Conservation (phyloP, 148 eudicot genomes). For the Dysphania ambrosioides region DNA sequence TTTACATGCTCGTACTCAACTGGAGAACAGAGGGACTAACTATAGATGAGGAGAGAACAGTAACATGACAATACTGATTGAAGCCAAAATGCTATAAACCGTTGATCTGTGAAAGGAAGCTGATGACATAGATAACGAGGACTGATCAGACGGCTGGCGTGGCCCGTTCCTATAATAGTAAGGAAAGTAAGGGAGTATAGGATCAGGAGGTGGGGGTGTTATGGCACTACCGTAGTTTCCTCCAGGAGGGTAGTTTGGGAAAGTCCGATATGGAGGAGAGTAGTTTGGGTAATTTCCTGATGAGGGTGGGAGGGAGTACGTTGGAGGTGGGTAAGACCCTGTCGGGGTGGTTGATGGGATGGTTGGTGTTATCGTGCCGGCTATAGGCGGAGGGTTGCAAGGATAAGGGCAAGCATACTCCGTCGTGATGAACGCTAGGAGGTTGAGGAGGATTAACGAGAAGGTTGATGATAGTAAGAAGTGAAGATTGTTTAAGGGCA, state of each 20-base stretch:
- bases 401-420: slow-evolving; percentile 24
- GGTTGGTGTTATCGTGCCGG: slow-evolving; percentile 8
- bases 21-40: no score
- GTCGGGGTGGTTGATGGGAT: background rate
- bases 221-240: background rate
- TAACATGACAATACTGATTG: background rate
- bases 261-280: slow-evolving; percentile 1
- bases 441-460: background rate
- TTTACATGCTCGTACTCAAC: no score
- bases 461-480: background rate
- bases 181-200: slow-evolving; percentile 28
- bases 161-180: slow-evolving; percentile 19
- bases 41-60: background rate
- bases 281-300: background rate
- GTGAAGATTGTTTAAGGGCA: slow-evolving; percentile 7
- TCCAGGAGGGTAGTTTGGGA: no score
- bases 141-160: background rate
- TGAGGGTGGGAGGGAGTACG: background rate
- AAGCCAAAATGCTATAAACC: background rate
- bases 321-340: slow-evolving; percentile 12
- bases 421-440: background rate
- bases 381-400: slow-evolving; percentile 12
- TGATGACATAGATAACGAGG: background rate
- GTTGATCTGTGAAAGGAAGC: background rate
- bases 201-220: slow-evolving; percentile 22